phyloP scores from a whole-genome alignment of 1,284 basidiomycete species.

The Coniferiporia weirii region DNA sequence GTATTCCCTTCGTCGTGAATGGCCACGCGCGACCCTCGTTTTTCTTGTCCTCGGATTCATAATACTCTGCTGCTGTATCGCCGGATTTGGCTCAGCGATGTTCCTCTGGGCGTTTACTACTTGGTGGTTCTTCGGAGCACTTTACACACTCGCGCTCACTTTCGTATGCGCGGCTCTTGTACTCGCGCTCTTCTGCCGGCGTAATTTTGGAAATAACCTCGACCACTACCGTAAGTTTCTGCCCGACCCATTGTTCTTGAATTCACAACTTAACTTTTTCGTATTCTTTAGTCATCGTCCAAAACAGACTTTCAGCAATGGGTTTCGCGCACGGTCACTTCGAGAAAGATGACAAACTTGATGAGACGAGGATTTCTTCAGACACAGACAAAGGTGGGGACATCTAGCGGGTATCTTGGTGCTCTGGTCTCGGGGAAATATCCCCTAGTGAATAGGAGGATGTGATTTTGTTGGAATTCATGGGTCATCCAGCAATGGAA shows the following conservation, averaged over 20 bases:
- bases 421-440: background rate
- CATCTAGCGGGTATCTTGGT: background rate
- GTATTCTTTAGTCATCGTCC: slow-evolving; percentile 6
- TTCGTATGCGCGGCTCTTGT: slow-evolving; percentile 18
- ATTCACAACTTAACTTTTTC: background rate
- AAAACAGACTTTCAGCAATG: slow-evolving; percentile 1
- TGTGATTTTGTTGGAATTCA: background rate
- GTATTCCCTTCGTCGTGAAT: slow-evolving; percentile 20
- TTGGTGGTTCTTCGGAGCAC: slow-evolving; percentile 24
- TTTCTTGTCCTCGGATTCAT: slow-evolving; percentile 18
- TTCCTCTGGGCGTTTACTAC: slow-evolving; percentile 23
- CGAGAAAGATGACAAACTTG: slow-evolving; percentile 4
- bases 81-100: slow-evolving; percentile 18
- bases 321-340: slow-evolving; percentile 14
- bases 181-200: slow-evolving; percentile 21
- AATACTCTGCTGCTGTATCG: slow-evolving; percentile 12
- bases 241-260: background rate
- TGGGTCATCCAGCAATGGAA: background rate
- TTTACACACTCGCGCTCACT: slow-evolving; percentile 15
- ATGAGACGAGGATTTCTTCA: background rate
- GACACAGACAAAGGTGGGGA: background rate
- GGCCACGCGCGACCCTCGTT: slow-evolving; percentile 18
- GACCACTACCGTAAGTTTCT: slow-evolving; percentile 19
- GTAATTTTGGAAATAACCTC: slow-evolving; percentile 23
- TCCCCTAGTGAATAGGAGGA: background rate